These are phyloP conservation scores for Leccinum rimulosum DNA, from an alignment of 768 basidiomycete species.

Conservation along the genomic window DNA sequence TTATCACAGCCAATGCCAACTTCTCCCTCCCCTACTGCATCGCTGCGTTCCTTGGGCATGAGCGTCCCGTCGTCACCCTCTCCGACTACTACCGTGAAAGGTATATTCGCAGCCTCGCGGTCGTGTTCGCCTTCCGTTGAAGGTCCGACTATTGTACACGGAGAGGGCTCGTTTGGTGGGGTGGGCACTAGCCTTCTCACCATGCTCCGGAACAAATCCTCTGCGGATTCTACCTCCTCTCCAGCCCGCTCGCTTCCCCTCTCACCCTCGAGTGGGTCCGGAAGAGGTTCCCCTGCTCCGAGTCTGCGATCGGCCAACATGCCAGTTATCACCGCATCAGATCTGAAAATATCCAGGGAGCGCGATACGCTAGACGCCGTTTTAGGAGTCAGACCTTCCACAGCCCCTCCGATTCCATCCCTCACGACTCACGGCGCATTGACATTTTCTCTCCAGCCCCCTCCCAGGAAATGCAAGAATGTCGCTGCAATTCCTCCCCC, in stretches of 20 bases:
- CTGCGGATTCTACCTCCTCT: slow-evolving; percentile 24
- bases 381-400: slow-evolving; percentile 12
- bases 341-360: slow-evolving; percentile 40
- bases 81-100: slow-evolving; percentile 18
- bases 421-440: slow-evolving; percentile 31
- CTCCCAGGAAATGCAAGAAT: slow-evolving; percentile 30
- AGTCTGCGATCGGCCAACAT: slow-evolving; percentile 24
- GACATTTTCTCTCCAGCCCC: slow-evolving; percentile 34
- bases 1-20: slow-evolving; percentile 19
- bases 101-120: slow-evolving; percentile 23
- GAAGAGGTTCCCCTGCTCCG: slow-evolving; percentile 23
- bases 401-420: slow-evolving; percentile 24
- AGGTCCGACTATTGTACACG: slow-evolving; percentile 39
- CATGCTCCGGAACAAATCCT: slow-evolving; percentile 45
- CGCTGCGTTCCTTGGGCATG: slow-evolving; percentile 26
- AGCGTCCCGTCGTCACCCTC: slow-evolving; percentile 18
- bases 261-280: slow-evolving; percentile 17
- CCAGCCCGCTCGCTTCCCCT: slow-evolving; percentile 34
- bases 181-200: slow-evolving; percentile 54
- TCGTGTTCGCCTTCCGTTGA: slow-evolving; percentile 37
- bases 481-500: not conserved
- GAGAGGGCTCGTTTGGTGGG: slow-evolving; percentile 57
- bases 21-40: slow-evolving; percentile 30
- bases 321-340: slow-evolving; percentile 27
- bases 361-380: slow-evolving; percentile 25